Evolutionary conservation across 2,329 filamentous ascomycete genomes (phyloP).

Genomic region (Colletotrichum plurivorum): DNA sequence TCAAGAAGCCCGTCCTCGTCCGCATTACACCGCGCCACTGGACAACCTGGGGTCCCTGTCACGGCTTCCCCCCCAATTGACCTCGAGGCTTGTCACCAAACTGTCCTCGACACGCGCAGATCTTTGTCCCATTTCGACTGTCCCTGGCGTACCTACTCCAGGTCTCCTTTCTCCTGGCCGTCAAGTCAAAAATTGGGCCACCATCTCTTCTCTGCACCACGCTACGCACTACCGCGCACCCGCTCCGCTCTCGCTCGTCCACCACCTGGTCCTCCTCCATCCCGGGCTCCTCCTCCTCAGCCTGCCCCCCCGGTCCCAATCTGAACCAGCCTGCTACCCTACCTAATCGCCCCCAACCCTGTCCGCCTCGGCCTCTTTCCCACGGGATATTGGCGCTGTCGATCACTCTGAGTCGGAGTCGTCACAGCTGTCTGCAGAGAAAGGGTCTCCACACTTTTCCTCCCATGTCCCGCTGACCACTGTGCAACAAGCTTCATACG

Average conservation of each 20-base stretch:
- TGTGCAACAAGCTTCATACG: constrained; percentile 59
- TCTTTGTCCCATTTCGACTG: constrained; percentile 36
- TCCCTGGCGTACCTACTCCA: constrained; percentile 34
- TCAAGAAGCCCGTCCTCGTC: constrained; percentile 9
- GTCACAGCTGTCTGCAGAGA: constrained; percentile 60
- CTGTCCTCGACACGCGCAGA: constrained; percentile 31
- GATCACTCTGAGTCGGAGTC: constrained; percentile 67
- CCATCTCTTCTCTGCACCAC: constrained; percentile 35
- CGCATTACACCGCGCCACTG: constrained; percentile 30
- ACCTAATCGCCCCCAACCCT: constrained; percentile 59
- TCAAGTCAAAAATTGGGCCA: constrained; percentile 39
- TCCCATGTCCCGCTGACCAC: constrained; percentile 57
- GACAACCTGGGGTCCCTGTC: constrained; percentile 34
- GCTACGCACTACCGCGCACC: constrained; percentile 33
- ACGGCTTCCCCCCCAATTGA: constrained; percentile 29
- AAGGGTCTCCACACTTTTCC: constrained; percentile 52
- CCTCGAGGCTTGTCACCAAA: constrained; percentile 39
- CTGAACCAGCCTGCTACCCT: constrained; percentile 54
- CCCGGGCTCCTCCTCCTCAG: constrained; percentile 48
- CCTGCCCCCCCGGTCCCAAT: constrained; percentile 48
- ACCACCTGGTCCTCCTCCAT: constrained; percentile 27
- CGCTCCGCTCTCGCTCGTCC: constrained; percentile 37
- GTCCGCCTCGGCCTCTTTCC: constrained; percentile 61
- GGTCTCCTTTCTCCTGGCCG: constrained; percentile 37
- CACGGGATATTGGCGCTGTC: constrained; percentile 67